phyloP scores from a whole-genome alignment of 1,139 yeast genomes.

The Geotrichum citri-aurantii region DNA sequence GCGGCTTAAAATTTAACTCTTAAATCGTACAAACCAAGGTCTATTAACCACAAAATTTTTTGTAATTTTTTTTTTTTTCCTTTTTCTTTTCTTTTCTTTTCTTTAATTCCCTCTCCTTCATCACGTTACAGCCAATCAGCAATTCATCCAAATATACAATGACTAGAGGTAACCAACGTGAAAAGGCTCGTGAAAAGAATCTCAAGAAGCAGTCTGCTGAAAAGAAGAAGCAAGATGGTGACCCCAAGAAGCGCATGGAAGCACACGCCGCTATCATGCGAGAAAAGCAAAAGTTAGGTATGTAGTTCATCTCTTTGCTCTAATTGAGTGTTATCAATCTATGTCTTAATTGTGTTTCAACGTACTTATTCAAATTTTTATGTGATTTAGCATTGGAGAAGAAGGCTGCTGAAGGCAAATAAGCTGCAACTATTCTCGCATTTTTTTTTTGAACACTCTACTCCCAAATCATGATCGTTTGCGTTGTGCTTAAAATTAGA shows the following conservation, averaged over 20 bases:
- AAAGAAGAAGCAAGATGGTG: constrained; percentile 68
- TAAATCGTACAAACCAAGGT: not conserved
- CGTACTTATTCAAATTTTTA: not conserved
- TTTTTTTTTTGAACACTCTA: not conserved
- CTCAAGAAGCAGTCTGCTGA: constrained; percentile 64
- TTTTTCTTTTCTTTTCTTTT: not conserved
- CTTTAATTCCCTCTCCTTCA: not conserved
- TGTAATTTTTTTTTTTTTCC: not conserved
- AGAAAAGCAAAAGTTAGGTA: constrained; percentile 77
- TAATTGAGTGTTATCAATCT: not conserved
- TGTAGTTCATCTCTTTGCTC: constrained; percentile 31
- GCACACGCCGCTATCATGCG: constrained; percentile 84
- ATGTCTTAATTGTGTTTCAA: not conserved
- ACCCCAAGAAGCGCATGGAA: constrained; percentile 78
- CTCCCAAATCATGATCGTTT: not conserved
- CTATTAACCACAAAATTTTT: not conserved
- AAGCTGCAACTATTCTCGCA: not conserved
- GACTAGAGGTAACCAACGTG: constrained; percentile 98
- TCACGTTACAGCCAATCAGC: not conserved
- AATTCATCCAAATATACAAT: constrained; percentile 36
- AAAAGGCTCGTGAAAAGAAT: constrained; percentile 85
- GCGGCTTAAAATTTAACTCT: not conserved
- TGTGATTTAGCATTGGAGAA: constrained; percentile 20
- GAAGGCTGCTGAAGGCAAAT: constrained; percentile 19
- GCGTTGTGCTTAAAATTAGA: not conserved